Evolutionary conservation across 306 rosid species (phyloP), one percentile per base, ranked within the genome.

Genomic region (Mimosa pudica): DNA sequence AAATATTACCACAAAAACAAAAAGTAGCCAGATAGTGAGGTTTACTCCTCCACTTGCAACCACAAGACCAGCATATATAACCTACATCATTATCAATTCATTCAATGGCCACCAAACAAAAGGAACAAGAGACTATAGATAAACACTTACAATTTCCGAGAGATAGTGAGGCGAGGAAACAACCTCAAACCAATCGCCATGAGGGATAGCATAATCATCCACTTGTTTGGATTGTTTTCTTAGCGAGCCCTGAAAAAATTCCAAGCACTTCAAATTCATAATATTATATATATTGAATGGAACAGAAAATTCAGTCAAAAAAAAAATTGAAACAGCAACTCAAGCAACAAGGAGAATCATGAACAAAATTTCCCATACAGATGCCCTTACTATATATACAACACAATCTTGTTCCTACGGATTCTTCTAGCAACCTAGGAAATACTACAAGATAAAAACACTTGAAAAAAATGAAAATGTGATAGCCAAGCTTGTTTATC

Each of bases 121-220:
- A 45, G 24, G 67, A n/a, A 18, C 7, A 70, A 57, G 0, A 75
- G 41, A 68, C n/a, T 36, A 51, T 76, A 73, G 68, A 42, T n/a
- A 49, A 87, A 55, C 75, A 32, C 80, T 86, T 89, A 92, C 98
- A 35, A 92, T 91, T 88, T 92, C 98, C 41, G 98, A 87, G 61
- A 95, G 93, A 84, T 94, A 94, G 71, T 94, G 98, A 6, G 98
- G 90, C 41, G 94, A 92, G 6, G 97, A 94, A 48, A 94, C 98
- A 0, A 83, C 18, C 79, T 89, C 87, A 70, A 94, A 94, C 98
- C 97, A 94, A 84, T 91, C 97, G 45, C 97, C 98, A 6, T 16
- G 80, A 80, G 98, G 97, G 79, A 92, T 92, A 76, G 81, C 87
- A 73, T 94, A 94, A 33, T 86, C 92, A 11, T 87, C 89, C 14